These are phyloP conservation scores for Paracamarosporium sp. DNA, from an alignment of 2,329 filamentous ascomycete species.

Conservation along the genomic window DNA sequence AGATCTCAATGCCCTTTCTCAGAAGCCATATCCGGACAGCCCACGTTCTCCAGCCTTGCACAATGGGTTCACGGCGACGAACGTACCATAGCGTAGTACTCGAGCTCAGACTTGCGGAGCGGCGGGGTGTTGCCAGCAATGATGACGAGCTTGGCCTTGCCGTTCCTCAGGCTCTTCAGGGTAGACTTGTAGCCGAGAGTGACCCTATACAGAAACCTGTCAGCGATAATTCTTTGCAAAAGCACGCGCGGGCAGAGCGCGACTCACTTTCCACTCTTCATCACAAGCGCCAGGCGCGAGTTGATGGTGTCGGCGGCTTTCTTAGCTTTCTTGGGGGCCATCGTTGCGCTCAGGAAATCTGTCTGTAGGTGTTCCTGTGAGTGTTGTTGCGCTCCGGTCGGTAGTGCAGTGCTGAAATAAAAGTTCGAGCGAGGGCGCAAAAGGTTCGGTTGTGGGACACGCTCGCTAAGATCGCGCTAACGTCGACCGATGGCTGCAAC, in stretches of 20 bases:
- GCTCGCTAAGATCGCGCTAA: neutral
- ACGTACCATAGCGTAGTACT: constrained; percentile 63
- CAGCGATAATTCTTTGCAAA: constrained; percentile 14
- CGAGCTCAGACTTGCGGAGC: constrained; percentile 96
- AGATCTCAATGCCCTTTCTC: neutral
- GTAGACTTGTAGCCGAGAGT: constrained; percentile 89
- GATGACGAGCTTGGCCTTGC: constrained; percentile 99
- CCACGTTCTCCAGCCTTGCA: neutral
- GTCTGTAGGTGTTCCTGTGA: constrained; percentile 15
- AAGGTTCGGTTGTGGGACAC: neutral
- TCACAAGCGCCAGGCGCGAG: constrained; percentile 70
- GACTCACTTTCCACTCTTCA: constrained; percentile 68
- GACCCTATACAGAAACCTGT: constrained; percentile 62
- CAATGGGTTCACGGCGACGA: neutral
- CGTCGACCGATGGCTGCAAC: too few relatives aligned
- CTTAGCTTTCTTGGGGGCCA: constrained; percentile 72
- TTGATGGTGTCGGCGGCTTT: constrained; percentile 85
- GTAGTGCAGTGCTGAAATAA: neutral
- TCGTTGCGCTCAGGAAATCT: constrained; percentile 45
- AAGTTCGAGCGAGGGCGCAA: neutral
- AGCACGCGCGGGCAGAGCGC: constrained; percentile 20
- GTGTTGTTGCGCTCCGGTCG: constrained; percentile 13
- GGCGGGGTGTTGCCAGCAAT: constrained; percentile 96
- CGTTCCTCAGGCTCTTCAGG: constrained; percentile 85
- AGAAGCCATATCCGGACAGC: neutral